A percentile compares a stretch with the other conserved stretches of the same genome.
Conservation (phyloP, 225 moss, liverwort and hornwort genomes). For the Thuidium tamariscinum region DNA sequence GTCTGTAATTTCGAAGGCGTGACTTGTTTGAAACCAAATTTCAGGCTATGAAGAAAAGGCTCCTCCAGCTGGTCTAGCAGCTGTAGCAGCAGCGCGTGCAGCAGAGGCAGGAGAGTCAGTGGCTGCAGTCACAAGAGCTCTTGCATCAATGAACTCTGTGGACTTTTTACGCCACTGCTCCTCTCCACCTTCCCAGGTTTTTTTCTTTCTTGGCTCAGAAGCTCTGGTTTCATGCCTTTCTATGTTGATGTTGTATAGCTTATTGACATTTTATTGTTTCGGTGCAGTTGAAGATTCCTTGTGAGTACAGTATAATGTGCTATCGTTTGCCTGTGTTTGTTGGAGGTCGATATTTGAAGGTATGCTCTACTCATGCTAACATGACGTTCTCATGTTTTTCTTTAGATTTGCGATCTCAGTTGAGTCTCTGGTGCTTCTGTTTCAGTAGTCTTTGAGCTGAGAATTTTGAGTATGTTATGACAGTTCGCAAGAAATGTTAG, state of each 20-base stretch:
- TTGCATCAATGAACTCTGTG: slow-evolving; percentile 53
- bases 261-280: neutral
- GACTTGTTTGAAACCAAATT: neutral
- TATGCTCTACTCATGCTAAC: neutral
- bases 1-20: neutral
- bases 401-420: neutral
- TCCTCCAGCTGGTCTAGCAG: slow-evolving; percentile 62
- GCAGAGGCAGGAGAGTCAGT: slow-evolving; percentile 74
- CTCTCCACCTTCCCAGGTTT: slow-evolving; percentile 68
- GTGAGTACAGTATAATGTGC: slow-evolving; percentile 61
- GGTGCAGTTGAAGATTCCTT: slow-evolving; percentile 47
- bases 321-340: slow-evolving; percentile 92
- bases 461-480: neutral
- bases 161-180: slow-evolving; percentile 52
- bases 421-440: neutral
- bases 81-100: slow-evolving; percentile 64
- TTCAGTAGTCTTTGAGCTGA: neutral
- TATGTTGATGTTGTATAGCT: neutral
- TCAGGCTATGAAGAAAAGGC: slow-evolving; percentile 47
- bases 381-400: neutral
- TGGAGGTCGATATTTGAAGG: slow-evolving; percentile 96
- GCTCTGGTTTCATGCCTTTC: neutral
- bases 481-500: slow-evolving; percentile 92
- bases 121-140: slow-evolving; percentile 66
- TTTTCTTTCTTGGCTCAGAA: neutral